phyloP scores from a whole-genome alignment of 768 basidiomycete genomes.

The Tulasnella sp. region DNA sequence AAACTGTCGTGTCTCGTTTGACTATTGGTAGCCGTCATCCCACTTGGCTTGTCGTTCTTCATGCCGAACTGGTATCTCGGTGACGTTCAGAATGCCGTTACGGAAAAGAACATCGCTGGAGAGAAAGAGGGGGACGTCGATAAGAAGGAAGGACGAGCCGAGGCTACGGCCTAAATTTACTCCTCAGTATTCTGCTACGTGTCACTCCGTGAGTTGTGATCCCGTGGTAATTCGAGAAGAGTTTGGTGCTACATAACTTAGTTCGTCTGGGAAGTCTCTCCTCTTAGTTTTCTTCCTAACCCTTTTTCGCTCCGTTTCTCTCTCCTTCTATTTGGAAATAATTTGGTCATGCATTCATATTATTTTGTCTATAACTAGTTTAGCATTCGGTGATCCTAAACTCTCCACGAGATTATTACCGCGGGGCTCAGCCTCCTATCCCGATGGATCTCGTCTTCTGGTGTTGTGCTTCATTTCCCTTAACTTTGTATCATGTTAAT shows the following conservation, averaged over 20 bases:
- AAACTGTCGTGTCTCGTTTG: slow-evolving; percentile 47
- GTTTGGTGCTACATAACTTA: no score
- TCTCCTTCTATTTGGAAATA: not conserved
- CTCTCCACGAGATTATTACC: no score
- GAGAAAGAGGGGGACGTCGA: not conserved
- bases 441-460: not conserved
- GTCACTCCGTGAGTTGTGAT: not conserved
- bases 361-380: not conserved
- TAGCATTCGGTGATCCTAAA: no score
- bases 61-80: slow-evolving; percentile 64
- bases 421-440: no score
- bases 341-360: not conserved
- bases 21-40: slow-evolving; percentile 47
- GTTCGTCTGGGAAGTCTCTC: not conserved
- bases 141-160: not conserved
- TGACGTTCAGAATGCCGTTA: slow-evolving; percentile 59
- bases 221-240: not conserved
- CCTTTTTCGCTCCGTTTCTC: not conserved
- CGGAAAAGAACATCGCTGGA: not conserved
- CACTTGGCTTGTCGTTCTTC: slow-evolving; percentile 49
- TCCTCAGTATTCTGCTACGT: not conserved
- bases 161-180: not conserved
- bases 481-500: not conserved
- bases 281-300: not conserved
- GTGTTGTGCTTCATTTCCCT: not conserved